These are phyloP conservation scores for Raffaelea deltoideospora DNA, from an alignment of 2,329 filamentous ascomycete genomes.

Conservation along the genomic window DNA sequence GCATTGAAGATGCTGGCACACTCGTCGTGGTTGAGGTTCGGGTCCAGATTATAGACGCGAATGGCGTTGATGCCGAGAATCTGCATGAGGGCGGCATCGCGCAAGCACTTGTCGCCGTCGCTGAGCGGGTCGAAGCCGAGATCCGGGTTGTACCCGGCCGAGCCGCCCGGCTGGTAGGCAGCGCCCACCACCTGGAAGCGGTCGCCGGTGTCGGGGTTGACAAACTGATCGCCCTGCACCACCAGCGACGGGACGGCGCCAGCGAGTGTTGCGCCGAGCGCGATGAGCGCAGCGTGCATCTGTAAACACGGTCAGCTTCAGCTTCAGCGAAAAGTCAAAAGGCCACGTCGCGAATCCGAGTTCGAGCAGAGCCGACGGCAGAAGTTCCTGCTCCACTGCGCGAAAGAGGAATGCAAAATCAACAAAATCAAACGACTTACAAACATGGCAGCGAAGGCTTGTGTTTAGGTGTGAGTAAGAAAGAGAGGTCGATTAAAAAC, in stretches of 20 bases:
- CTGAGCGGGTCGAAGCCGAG: conserved; percentile 44
- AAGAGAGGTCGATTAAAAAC: not conserved
- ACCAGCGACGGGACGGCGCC: conserved; percentile 42
- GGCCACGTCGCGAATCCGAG: not conserved
- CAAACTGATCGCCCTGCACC: conserved; percentile 41
- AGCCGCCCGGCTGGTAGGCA: conserved; percentile 55
- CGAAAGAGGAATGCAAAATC: no score
- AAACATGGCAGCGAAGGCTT: not conserved
- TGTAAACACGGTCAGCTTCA: conserved; percentile 9
- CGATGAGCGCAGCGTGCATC: conserved; percentile 31
- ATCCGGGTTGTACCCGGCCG: conserved; percentile 41
- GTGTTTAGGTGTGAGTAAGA: not conserved
- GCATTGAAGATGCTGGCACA: conserved; percentile 55
- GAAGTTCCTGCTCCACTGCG: no score
- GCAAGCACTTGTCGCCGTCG: conserved; percentile 39
- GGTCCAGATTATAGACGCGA: conserved; percentile 55
- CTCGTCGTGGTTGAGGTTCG: conserved; percentile 49
- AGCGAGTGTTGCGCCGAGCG: conserved; percentile 35
- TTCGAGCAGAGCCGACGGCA: no score
- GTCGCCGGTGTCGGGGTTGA: conserved; percentile 42
- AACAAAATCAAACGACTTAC: not conserved
- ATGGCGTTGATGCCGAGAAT: conserved; percentile 50
- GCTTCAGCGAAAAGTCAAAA: not conserved
- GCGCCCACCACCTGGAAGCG: conserved; percentile 52
- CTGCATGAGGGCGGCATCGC: conserved; percentile 53